These are phyloP conservation scores for Daphne laureola DNA, from an alignment of 441 rosid genomes.

Conservation along the genomic window DNA sequence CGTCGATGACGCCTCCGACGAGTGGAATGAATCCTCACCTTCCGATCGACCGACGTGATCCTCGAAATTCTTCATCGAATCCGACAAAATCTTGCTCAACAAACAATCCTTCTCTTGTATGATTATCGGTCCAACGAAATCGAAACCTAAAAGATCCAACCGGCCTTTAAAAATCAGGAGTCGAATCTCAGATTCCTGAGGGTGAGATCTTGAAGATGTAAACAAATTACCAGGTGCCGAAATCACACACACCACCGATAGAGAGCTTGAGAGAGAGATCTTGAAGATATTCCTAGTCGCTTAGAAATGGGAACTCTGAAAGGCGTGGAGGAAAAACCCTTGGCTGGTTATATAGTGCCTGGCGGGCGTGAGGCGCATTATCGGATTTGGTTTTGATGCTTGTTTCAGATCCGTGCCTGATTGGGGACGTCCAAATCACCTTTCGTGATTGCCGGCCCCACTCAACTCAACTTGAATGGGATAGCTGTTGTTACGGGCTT, in stretches of 20 bases:
- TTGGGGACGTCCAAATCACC: slow-evolving; percentile 24
- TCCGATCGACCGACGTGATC: slow-evolving; percentile 27
- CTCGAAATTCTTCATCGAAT: slow-evolving; percentile 42
- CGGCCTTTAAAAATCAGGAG: slow-evolving; percentile 1
- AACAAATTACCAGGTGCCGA: neutral
- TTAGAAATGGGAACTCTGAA: too few relatives aligned
- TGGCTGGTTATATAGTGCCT: slow-evolving; percentile 8
- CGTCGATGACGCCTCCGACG: slow-evolving; percentile 19
- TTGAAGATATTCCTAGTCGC: too few relatives aligned
- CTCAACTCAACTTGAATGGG: neutral
- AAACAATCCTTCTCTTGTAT: neutral
- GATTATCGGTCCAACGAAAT: too few relatives aligned
- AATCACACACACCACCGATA: neutral
- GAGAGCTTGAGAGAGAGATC: slow-evolving; percentile 4
- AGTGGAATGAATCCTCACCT: slow-evolving; percentile 29
- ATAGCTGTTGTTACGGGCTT: slow-evolving; percentile 11
- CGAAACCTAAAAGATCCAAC: neutral
- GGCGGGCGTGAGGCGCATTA: slow-evolving; percentile 31
- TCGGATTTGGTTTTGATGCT: slow-evolving; percentile 14
- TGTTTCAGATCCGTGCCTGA: slow-evolving; percentile 34
- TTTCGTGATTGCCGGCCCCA: slow-evolving; percentile 9
- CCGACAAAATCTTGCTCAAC: slow-evolving; percentile 7
- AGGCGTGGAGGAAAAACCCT: neutral
- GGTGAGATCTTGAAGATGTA: slow-evolving; percentile 11
- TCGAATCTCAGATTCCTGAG: slow-evolving; percentile 9